These are phyloP conservation scores for Ambrosia artemisiifolia DNA, from an alignment of 129 eudicot genomes.

Conservation along the genomic window DNA sequence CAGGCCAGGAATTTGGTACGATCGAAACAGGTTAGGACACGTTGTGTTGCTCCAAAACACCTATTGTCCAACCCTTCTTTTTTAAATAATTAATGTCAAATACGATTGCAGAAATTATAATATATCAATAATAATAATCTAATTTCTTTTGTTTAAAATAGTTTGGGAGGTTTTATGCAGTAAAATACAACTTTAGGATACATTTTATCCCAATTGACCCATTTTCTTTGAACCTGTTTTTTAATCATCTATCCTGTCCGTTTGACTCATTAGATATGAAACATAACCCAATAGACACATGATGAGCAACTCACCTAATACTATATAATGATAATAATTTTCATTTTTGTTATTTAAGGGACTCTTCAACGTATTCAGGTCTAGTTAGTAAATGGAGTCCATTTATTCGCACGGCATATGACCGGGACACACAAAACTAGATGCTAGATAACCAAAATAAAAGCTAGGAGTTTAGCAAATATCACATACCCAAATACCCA, in stretches of 20 bases:
- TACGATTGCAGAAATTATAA: neutral
- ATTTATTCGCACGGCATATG: neutral
- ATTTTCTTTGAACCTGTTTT: neutral
- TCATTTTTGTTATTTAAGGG: neutral
- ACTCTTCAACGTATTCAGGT: neutral
- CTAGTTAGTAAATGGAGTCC: neutral
- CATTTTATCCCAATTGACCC: neutral
- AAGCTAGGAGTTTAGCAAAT: conserved; percentile 2
- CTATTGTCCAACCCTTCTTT: neutral
- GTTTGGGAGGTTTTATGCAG: neutral
- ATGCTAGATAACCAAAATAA: neutral
- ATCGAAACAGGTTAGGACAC: neutral
- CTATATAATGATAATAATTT: neutral
- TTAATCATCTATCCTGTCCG: neutral
- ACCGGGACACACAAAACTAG: conserved; percentile 14
- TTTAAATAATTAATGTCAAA: neutral
- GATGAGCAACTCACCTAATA: neutral
- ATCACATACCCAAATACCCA: conserved; percentile 86
- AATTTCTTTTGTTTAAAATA: neutral
- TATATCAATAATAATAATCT: no score
- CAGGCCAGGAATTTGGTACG: neutral
- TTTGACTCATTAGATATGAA: neutral
- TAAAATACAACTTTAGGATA: neutral
- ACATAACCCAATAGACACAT: neutral
- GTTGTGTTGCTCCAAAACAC: neutral